These are phyloP conservation scores for Mucor indicus DNA, from an alignment of 371 early-diverging fungal species.

Conservation along the genomic window DNA sequence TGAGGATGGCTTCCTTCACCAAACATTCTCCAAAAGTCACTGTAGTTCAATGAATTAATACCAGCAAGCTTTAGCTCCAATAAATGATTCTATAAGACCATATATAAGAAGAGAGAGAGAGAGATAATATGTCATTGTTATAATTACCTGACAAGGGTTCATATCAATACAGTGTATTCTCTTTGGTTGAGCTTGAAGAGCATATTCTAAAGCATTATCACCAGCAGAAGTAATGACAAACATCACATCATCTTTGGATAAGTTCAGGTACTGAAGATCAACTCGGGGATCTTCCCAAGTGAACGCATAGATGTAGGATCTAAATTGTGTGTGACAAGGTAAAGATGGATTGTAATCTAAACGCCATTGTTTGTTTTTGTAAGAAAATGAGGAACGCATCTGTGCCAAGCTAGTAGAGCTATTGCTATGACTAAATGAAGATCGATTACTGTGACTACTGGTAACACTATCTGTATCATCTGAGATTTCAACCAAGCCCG, in stretches of 20 bases:
- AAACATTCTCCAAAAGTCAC: constrained; percentile 80
- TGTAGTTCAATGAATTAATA: constrained; percentile 57
- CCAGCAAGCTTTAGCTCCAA: constrained; percentile 81
- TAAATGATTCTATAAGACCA: constrained; percentile 72
- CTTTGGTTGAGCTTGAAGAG: constrained; percentile 63
- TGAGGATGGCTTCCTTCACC: constrained; percentile 68
- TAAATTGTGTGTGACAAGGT: constrained; percentile 70
- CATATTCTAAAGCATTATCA: constrained; percentile 84
- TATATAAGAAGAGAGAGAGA: no score
- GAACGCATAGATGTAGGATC: constrained; percentile 84
- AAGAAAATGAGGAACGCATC: constrained; percentile 10
- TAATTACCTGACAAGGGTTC: constrained; percentile 84
- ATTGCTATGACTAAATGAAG: constrained; percentile 15
- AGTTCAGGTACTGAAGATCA: constrained; percentile 68
- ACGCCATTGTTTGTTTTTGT: constrained; percentile 55
- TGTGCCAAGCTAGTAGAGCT: background rate
- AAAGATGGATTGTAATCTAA: constrained; percentile 65
- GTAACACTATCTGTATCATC: constrained; percentile 37
- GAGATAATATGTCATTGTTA: no score
- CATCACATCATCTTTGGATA: constrained; percentile 67
- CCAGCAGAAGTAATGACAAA: constrained; percentile 86
- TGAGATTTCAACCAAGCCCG: constrained; percentile 14
- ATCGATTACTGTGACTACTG: constrained; percentile 32
- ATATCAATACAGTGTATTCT: constrained; percentile 82
- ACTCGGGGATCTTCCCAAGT: constrained; percentile 87